Evolutionary conservation across 768 basidiomycete genomes (phyloP).

Genomic region (Tylopilus felleus): DNA sequence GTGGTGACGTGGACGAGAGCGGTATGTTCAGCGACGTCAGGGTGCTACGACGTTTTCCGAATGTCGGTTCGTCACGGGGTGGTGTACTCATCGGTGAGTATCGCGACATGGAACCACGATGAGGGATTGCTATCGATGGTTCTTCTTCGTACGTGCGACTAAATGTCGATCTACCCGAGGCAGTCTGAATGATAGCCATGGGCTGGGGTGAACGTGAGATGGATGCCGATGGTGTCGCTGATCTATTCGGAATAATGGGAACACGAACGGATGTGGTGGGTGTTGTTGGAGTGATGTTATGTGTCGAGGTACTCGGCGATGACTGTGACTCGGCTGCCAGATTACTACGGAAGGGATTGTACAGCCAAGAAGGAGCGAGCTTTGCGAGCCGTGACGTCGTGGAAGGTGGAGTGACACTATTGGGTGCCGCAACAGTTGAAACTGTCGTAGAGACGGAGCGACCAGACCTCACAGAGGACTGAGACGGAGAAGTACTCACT

Average conservation of each 20-base stretch:
- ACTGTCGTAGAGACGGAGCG: slow-evolving; percentile 45
- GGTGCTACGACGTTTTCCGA: slow-evolving; percentile 53
- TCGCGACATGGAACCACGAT: slow-evolving; percentile 47
- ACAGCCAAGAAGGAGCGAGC: slow-evolving; percentile 73
- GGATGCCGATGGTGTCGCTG: slow-evolving; percentile 30
- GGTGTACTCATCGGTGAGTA: slow-evolving; percentile 68
- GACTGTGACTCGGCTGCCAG: slow-evolving; percentile 48
- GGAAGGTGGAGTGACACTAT: slow-evolving; percentile 23
- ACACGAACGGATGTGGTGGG: slow-evolving; percentile 28
- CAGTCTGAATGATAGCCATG: slow-evolving; percentile 38
- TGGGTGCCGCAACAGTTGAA: slow-evolving; percentile 19
- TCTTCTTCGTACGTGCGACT: slow-evolving; percentile 63
- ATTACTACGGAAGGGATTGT: slow-evolving; percentile 68
- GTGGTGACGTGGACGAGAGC: slow-evolving; percentile 47
- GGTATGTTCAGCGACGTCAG: slow-evolving; percentile 37
- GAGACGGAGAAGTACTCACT: slow-evolving; percentile 62
- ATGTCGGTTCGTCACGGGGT: slow-evolving; percentile 60
- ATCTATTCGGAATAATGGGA: slow-evolving; percentile 28
- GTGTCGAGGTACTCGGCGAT: slow-evolving; percentile 50
- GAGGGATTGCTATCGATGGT: slow-evolving; percentile 34
- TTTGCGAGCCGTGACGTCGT: slow-evolving; percentile 46
- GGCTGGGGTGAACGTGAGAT: slow-evolving; percentile 40
- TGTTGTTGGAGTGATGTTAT: slow-evolving; percentile 28
- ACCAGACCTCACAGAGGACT: slow-evolving; percentile 57
- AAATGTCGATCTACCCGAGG: slow-evolving; percentile 43